These are phyloP conservation scores for Starmerella tilneyi DNA, from an alignment of 805 yeast genomes.

Conservation along the genomic window DNA sequence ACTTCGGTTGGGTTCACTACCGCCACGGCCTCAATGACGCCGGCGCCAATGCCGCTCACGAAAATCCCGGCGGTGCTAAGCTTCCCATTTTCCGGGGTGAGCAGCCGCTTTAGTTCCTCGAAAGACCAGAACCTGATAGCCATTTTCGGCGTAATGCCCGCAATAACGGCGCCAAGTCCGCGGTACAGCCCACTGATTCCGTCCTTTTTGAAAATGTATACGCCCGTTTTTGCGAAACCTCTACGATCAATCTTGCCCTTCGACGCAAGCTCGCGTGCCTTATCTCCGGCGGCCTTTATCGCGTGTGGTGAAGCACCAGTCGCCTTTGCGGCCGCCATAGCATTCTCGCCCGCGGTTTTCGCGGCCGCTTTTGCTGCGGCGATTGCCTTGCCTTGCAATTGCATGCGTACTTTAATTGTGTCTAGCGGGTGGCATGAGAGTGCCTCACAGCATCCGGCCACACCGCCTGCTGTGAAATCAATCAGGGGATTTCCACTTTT, in stretches of 20 bases:
- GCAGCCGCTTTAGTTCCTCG: conserved; percentile 68
- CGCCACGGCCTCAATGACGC: conserved; percentile 87
- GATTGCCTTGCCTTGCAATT: conserved; percentile 57
- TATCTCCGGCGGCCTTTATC: conserved; percentile 16
- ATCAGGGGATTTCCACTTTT: conserved; percentile 27
- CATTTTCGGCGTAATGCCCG: conserved; percentile 97
- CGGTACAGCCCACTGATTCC: conserved; percentile 80
- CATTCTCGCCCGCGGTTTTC: conserved; percentile 18
- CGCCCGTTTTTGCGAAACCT: conserved; percentile 78
- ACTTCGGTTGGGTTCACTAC: conserved; percentile 98
- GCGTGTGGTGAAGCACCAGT: conserved; percentile 16
- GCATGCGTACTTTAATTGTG: conserved; percentile 96
- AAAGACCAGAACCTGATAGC: conserved; percentile 92
- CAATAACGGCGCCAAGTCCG: conserved; percentile 93
- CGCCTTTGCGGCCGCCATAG: conserved; percentile 18
- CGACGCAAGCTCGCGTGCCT: conserved; percentile 25
- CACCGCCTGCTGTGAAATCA: conserved; percentile 73
- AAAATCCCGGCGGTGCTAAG: conserved; percentile 69
- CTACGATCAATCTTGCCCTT: conserved; percentile 47
- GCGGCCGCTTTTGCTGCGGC: conserved; percentile 22
- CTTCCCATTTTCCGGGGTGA: conserved; percentile 52
- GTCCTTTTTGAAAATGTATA: conserved; percentile 64
- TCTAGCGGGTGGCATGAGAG: conserved; percentile 96
- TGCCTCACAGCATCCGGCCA: conserved; percentile 97
- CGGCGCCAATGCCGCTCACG: conserved; percentile 93